phyloP scores from a whole-genome alignment of 192 early-diverging fungal genomes.

The Backusella australiensis region DNA sequence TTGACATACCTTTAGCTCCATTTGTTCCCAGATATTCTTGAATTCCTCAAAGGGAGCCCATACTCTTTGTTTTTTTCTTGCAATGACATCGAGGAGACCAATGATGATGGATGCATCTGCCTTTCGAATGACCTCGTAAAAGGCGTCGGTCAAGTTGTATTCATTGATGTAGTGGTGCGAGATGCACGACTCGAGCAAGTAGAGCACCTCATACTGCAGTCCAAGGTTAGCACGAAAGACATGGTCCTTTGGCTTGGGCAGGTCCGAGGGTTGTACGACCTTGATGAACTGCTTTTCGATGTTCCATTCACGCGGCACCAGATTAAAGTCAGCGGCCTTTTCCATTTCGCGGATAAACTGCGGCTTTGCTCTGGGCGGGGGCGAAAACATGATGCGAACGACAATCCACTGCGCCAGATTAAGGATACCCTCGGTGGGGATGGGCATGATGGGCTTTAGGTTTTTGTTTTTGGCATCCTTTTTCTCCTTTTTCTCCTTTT shows the following conservation, averaged over 20 bases:
- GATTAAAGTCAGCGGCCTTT: conserved; percentile 35
- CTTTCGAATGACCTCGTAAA: conserved; percentile 24
- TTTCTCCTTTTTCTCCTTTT: no score
- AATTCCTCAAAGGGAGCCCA: conserved; percentile 40
- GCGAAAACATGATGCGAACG: conserved; percentile 24
- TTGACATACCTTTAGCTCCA: conserved; percentile 13
- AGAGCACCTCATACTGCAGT: conserved; percentile 40
- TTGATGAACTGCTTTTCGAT: not conserved
- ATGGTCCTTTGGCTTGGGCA: conserved; percentile 15
- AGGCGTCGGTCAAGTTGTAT: conserved; percentile 40
- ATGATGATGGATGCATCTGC: conserved; percentile 28
- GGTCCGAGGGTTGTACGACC: not conserved
- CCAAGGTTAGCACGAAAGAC: conserved; percentile 16
- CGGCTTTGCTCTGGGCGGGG: not conserved
- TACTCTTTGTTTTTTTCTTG: conserved; percentile 25
- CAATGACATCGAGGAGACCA: conserved; percentile 38
- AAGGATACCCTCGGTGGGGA: conserved; percentile 20
- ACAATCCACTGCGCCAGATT: conserved; percentile 48
- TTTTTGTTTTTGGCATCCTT: no score
- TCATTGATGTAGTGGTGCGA: conserved; percentile 39
- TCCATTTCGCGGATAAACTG: conserved; percentile 14
- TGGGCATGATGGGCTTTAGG: conserved; percentile 21
- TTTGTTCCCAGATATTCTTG: conserved; percentile 14
- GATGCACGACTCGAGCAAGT: conserved; percentile 44
- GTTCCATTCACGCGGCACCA: conserved; percentile 13